phyloP scores from a whole-genome alignment of 2,329 filamentous ascomycete species.

The Lachnellula suecica region DNA sequence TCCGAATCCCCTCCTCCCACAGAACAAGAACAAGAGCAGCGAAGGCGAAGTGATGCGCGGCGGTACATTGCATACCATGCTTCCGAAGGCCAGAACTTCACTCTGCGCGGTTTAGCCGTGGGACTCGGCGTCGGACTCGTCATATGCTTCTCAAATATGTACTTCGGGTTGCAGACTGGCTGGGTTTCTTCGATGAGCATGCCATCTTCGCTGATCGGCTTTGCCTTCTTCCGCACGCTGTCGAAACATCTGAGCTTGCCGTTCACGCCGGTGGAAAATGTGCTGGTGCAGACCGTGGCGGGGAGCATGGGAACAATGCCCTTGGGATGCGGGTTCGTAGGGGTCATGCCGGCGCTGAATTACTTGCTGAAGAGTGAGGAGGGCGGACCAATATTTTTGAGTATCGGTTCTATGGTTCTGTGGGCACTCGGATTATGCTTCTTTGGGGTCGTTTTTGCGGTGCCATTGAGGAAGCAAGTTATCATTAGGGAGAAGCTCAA shows the following conservation, averaged over 20 bases:
- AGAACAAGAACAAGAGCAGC: conserved; percentile 5
- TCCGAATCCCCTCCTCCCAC: conserved; percentile 9
- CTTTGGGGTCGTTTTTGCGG: conserved; percentile 95
- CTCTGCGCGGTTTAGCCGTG: conserved; percentile 73
- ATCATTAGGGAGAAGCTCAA: conserved; percentile 90
- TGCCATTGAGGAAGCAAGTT: conserved; percentile 85
- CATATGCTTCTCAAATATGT: conserved; percentile 97
- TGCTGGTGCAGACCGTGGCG: conserved; percentile 92
- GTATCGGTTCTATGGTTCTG: conserved; percentile 74
- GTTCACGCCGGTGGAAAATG: conserved; percentile 94
- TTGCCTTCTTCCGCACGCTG: conserved; percentile 85
- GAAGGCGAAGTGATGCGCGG: conserved; percentile 28
- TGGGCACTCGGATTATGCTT: conserved; percentile 95
- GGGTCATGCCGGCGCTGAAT: conserved; percentile 89
- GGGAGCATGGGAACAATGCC: conserved; percentile 97
- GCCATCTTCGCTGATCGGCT: conserved; percentile 91
- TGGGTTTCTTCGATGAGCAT: conserved; percentile 92
- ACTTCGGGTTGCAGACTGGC: conserved; percentile 90
- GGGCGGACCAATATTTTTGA: conserved; percentile 71
- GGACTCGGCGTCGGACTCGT: conserved; percentile 83
- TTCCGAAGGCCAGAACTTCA: conserved; percentile 67
- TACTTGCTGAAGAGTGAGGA: conserved; percentile 78
- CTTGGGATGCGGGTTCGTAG: conserved; percentile 90
- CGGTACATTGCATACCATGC: conserved; percentile 31
- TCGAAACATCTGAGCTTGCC: conserved; percentile 72